A percentile compares a stretch with the other conserved stretches of the same genome.
Conservation (phyloP, 345 rosid genomes). For the Lagerstroemia speciosa region DNA sequence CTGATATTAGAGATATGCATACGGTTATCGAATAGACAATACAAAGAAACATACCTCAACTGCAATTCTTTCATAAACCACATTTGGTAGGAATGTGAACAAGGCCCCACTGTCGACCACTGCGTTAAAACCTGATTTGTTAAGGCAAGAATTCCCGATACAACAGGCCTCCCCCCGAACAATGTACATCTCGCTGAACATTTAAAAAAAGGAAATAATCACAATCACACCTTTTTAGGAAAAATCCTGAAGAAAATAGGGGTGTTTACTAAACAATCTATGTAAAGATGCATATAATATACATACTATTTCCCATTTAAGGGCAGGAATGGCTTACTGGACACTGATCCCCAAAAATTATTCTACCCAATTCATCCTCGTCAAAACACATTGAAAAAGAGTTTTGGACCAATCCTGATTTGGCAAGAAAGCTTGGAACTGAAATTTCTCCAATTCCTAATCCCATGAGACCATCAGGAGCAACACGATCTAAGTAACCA, state of each 20-base stretch:
- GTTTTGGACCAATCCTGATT: constrained; percentile 60
- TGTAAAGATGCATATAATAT: background rate
- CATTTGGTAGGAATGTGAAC: constrained; percentile 66
- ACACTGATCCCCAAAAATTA: constrained; percentile 79
- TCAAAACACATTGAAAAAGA: constrained; percentile 85
- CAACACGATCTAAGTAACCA: constrained; percentile 56
- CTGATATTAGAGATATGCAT: constrained; percentile 6
- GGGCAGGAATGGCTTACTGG: constrained; percentile 40
- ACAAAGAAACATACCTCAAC: constrained; percentile 37
- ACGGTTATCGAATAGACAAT: background rate
- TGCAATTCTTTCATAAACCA: constrained; percentile 38
- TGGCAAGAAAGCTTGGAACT: constrained; percentile 73
- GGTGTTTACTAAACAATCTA: background rate
- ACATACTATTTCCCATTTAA: constrained; percentile 53
- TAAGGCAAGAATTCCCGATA: constrained; percentile 56
- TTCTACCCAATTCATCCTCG: constrained; percentile 70
- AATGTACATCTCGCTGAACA: constrained; percentile 46
- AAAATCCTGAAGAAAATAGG: too few relatives aligned
- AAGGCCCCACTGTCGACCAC: constrained; percentile 80
- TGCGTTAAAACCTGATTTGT: constrained; percentile 45
- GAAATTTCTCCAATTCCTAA: constrained; percentile 70
- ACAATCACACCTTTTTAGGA: background rate
- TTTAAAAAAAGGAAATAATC: constrained; percentile 5
- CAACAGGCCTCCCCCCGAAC: constrained; percentile 72
- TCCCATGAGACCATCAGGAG: constrained; percentile 93